Evolutionary conservation across 306 rosid species (phyloP), one percentile per base, ranked within the genome.

Genomic region (Sicyos edulis): DNA sequence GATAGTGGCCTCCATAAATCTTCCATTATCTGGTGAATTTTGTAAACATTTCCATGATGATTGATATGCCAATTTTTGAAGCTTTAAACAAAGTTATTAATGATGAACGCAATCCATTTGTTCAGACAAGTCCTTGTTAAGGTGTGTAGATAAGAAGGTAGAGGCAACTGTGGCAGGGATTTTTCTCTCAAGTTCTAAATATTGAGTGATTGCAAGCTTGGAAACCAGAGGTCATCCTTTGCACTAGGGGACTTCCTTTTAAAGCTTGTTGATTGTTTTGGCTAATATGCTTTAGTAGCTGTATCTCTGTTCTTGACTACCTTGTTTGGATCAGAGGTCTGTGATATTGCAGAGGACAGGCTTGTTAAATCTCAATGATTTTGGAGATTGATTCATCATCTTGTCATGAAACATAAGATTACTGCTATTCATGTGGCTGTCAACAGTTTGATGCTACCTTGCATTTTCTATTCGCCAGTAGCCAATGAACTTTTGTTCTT

Each of bases 101-200:
- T 50, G 53, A 50, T 2, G 53, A 50, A 12, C 53, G 53, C n/a
- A 12, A 50, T 50, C 53, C 53, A 50, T 52, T 52, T 52, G 16
- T n/a, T 52, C 40, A 57, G 63, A 57, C 34, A 57, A 57, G 61
- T 7, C 61, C 7, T 55, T 55, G 63, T 40, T 57, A 22, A 21
- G 63, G 34, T 22, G 63, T 57, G 37, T 57, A 24, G 65, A 59
- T 24, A 24, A 59, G 42, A 42, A 59, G 65, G 65, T 26, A 59
- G 37, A 7, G 65, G 19, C 40, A 24, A 7, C 62, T 22, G 16
- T 13, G 17, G 65, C 16, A 12, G 42, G 19, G 42, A 59, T 59
- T 59, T 59, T 19, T 59, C 64, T 24, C 65, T 26, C 10, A 7
- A 13, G 19, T 59, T 59, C 29, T 10, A 26, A 59, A 22, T 12